phyloP scores from a whole-genome alignment of 768 basidiomycete genomes.

The Clitopilus passeckerianus region DNA sequence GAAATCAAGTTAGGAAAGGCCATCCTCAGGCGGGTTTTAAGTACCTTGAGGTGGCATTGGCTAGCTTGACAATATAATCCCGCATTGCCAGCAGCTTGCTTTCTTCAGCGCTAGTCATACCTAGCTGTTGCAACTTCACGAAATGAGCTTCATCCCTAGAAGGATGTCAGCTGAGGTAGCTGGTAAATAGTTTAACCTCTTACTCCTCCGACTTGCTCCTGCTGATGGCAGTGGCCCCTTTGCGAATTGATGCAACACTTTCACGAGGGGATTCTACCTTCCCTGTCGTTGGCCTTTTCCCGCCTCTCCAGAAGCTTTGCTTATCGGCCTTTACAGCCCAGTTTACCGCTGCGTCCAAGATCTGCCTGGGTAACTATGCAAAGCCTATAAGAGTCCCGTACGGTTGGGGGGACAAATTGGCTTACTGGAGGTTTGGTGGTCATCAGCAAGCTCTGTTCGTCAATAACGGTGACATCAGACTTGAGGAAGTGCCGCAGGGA shows the following conservation, averaged over 20 bases:
- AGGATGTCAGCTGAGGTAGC: conserved; percentile 4
- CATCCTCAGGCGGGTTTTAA: background rate
- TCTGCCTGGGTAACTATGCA: conserved; percentile 53
- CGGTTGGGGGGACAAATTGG: too few relatives aligned
- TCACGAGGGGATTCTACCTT: conserved; percentile 70
- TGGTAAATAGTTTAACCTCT: conserved; percentile 16
- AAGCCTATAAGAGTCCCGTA: conserved; percentile 18
- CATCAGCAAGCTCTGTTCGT: conserved; percentile 69
- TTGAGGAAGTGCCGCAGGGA: conserved; percentile 81
- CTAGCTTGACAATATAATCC: conserved; percentile 83
- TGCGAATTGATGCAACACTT: conserved; percentile 63
- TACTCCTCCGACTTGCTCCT: conserved; percentile 75
- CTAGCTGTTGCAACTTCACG: conserved; percentile 77
- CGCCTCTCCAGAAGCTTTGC: conserved; percentile 68
- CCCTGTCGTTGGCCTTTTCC: conserved; percentile 34
- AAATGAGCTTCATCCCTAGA: conserved; percentile 74
- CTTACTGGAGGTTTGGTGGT: conserved; percentile 78
- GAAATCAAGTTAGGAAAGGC: background rate
- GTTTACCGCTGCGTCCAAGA: conserved; percentile 79
- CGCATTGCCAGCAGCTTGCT: conserved; percentile 83
- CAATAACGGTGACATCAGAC: conserved; percentile 72
- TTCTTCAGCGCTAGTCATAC: conserved; percentile 81
- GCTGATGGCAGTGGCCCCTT: conserved; percentile 37
- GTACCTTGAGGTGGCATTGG: conserved; percentile 73
- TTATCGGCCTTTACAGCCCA: conserved; percentile 89